Evolutionary conservation across 345 rosid genomes (phyloP).

Genomic region (Dimocarpus longan): DNA sequence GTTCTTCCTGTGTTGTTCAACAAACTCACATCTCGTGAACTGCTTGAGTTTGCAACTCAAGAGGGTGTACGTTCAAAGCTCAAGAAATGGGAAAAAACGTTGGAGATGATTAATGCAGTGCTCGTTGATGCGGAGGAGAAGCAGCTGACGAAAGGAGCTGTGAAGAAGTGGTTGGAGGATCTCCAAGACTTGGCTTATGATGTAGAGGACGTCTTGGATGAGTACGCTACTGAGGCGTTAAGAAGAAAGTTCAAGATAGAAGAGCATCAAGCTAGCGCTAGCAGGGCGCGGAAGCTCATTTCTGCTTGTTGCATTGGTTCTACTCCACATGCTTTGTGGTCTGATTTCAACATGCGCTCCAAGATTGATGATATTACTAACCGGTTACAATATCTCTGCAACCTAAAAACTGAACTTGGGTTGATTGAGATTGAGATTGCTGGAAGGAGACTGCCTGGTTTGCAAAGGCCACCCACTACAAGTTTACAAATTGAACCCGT

Average conservation of each 20-base stretch:
- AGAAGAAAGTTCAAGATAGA: neutral
- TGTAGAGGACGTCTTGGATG: constrained; percentile 17
- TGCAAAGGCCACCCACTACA: neutral
- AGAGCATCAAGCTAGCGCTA: neutral
- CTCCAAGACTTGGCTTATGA: constrained; percentile 14
- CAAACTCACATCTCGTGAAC: neutral
- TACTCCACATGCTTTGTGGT: neutral
- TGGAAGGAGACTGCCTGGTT: neutral
- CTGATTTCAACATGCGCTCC: neutral
- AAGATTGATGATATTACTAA: neutral
- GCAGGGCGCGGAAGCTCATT: neutral
- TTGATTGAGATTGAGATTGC: neutral
- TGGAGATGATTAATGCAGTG: neutral
- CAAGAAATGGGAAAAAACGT: neutral
- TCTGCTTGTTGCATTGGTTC: neutral
- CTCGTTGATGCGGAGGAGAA: constrained; percentile 3
- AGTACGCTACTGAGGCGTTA: constrained; percentile 1
- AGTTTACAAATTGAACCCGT: neutral
- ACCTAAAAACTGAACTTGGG: neutral
- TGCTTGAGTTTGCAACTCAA: neutral
- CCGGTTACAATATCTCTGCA: neutral
- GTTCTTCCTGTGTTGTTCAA: neutral
- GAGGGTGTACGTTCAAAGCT: neutral
- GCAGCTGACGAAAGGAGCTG: neutral
- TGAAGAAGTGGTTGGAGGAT: constrained; percentile 4